Percentiles rank a stretch among this genome's conserved stretches.
Evolutionary conservation across 2,329 filamentous ascomycete species (phyloP).

Genomic region (Exophiala viscosa): DNA sequence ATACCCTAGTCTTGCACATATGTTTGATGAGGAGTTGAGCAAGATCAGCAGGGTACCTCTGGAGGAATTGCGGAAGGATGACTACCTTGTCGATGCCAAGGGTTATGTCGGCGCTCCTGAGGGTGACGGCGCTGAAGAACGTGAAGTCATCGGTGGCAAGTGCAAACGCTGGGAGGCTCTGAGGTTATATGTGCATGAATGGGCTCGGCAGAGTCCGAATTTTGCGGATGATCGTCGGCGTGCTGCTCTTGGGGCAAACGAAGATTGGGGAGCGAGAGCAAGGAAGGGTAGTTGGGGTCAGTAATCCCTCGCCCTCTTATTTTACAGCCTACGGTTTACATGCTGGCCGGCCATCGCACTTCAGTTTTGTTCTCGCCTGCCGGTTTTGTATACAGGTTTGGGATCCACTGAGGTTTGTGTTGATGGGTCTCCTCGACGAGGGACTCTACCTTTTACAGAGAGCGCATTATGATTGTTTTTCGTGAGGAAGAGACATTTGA

Average conservation of each 20-base stretch:
- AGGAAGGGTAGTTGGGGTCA: conserved; percentile 27
- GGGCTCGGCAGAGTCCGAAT: conserved; percentile 80
- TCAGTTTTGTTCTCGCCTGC: background rate
- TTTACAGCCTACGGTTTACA: background rate
- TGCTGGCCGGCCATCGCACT: background rate
- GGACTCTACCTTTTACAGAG: too few relatives aligned
- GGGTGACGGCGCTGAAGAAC: conserved; percentile 40
- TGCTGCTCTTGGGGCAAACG: conserved; percentile 13
- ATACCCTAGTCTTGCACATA: conserved; percentile 78
- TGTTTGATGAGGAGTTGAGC: conserved; percentile 79
- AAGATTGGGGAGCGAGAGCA: conserved; percentile 24
- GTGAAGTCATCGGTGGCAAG: conserved; percentile 41
- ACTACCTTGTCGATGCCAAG: conserved; percentile 60
- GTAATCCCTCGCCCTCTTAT: conserved; percentile 3
- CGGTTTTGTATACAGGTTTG: too few relatives aligned
- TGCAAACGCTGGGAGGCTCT: conserved; percentile 81
- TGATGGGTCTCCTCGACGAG: too few relatives aligned
- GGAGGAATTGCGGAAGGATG: conserved; percentile 67
- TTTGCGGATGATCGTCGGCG: conserved; percentile 47
- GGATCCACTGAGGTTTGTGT: too few relatives aligned
- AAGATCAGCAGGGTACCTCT: conserved; percentile 71
- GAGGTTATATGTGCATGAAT: conserved; percentile 78
- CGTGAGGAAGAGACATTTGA: too few relatives aligned
- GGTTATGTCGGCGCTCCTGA: conserved; percentile 64
- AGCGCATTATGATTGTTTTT: too few relatives aligned